phyloP scores from a whole-genome alignment of 441 rosid genomes.

The Gossypium lobatum region DNA sequence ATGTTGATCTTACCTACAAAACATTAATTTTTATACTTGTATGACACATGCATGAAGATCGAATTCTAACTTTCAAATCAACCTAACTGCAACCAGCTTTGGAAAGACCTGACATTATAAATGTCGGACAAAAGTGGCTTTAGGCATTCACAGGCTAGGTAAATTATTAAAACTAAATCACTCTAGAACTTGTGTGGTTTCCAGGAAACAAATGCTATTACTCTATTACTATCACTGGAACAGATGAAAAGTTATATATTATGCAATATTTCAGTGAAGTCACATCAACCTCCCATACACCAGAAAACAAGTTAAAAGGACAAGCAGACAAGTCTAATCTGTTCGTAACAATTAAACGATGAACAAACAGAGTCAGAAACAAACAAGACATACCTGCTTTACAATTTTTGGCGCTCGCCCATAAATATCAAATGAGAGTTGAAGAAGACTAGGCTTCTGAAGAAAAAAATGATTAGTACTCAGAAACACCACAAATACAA shows the following conservation, averaged over 20 bases:
- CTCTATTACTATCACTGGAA: not conserved
- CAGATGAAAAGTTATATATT: not conserved
- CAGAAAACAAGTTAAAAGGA: not conserved
- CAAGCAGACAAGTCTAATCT: slow-evolving; percentile 2
- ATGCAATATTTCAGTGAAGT: not conserved
- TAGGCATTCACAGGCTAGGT: not conserved
- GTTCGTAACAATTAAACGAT: not conserved
- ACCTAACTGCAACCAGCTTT: not conserved
- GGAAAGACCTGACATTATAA: not conserved
- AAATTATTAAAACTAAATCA: not conserved
- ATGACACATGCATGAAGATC: not conserved
- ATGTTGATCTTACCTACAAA: not conserved
- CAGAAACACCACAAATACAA: not conserved
- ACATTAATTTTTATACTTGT: not conserved
- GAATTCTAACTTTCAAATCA: not conserved
- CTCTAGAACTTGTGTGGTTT: not conserved
- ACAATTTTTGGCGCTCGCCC: slow-evolving; percentile 77
- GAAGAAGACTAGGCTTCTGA: slow-evolving; percentile 90
- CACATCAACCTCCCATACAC: not conserved
- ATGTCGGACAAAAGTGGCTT: not conserved
- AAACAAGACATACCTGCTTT: slow-evolving; percentile 62
- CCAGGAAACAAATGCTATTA: not conserved
- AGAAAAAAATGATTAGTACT: slow-evolving; percentile 24
- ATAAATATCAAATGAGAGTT: slow-evolving; percentile 73
- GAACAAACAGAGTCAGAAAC: not conserved